Conservation (phyloP, 805 yeast species). For the Barnettozyma vustinii region DNA sequence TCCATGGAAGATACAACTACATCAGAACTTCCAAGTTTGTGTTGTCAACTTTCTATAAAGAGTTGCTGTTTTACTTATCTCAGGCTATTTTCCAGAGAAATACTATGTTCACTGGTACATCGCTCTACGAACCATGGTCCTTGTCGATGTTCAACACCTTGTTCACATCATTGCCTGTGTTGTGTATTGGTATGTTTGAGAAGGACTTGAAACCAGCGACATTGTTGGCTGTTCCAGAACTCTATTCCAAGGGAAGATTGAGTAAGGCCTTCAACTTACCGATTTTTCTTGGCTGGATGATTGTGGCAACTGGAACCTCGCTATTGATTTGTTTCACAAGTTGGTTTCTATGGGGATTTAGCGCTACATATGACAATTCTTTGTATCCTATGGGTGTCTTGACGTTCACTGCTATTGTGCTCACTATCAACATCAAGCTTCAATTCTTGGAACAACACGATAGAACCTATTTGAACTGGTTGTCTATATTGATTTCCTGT, state of each 20-base stretch:
- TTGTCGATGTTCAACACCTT: conserved; percentile 94
- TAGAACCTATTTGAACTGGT: conserved; percentile 61
- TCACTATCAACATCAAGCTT: conserved; percentile 71
- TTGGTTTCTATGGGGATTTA: conserved; percentile 65
- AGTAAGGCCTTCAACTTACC: conserved; percentile 68
- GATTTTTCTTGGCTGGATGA: conserved; percentile 73
- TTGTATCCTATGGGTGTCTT: conserved; percentile 79
- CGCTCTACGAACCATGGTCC: conserved; percentile 93
- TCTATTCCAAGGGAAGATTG: conserved; percentile 71
- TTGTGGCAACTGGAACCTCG: conserved; percentile 69
- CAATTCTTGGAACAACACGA: conserved; percentile 78
- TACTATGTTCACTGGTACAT: conserved; percentile 87
- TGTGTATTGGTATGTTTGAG: conserved; percentile 93
- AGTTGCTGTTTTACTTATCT: conserved; percentile 79
- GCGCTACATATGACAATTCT: conserved; percentile 65
- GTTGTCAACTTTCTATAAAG: conserved; percentile 91
- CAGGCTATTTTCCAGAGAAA: conserved; percentile 84
- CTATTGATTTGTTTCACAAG: conserved; percentile 63
- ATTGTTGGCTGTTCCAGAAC: conserved; percentile 83
- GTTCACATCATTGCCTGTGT: conserved; percentile 87
- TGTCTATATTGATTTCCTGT: conserved; percentile 63
- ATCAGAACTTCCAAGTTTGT: conserved; percentile 89
- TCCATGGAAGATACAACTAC: conserved; percentile 95
- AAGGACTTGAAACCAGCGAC: conserved; percentile 87
- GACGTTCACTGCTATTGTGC: conserved; percentile 64